Conservation (phyloP, 306 rosid genomes). For the Rosa multiflora region DNA sequence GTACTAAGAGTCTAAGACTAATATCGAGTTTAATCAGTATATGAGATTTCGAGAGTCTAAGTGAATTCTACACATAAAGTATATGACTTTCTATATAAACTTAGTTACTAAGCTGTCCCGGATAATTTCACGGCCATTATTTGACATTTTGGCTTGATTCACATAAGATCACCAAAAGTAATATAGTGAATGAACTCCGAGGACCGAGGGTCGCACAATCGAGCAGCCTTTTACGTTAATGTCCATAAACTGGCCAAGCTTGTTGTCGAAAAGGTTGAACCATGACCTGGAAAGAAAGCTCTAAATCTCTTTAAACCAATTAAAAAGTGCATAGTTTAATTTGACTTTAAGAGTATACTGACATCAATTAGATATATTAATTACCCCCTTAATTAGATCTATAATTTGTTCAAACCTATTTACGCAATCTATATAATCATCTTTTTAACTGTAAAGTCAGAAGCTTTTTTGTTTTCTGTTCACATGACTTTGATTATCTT, state of each 20-base stretch:
- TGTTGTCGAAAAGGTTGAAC: not conserved
- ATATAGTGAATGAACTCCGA: not conserved
- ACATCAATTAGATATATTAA: not conserved
- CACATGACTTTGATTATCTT: not conserved
- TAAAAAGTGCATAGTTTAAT: not conserved
- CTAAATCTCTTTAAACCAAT: not conserved
- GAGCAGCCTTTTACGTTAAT: not conserved
- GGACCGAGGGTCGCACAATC: not conserved
- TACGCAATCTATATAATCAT: not conserved
- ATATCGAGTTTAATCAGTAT: no score
- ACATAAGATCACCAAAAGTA: not conserved
- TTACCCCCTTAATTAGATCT: not conserved
- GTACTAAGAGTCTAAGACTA: no score
- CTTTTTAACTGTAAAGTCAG: not conserved
- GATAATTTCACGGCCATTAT: no score
- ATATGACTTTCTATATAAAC: no score
- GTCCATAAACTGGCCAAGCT: not conserved
- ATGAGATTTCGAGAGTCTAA: no score
- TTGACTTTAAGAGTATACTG: not conserved
- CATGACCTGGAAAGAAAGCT: not conserved
- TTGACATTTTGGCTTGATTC: not conserved
- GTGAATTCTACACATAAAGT: no score
- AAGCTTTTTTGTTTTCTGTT: slow-evolving; percentile 3
- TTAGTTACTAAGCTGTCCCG: no score
- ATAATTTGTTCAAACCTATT: not conserved